A percentile compares a stretch with the other conserved stretches of the same genome.
phyloP scores from a whole-genome alignment of 345 rosid species.

The Citrus maxima region DNA sequence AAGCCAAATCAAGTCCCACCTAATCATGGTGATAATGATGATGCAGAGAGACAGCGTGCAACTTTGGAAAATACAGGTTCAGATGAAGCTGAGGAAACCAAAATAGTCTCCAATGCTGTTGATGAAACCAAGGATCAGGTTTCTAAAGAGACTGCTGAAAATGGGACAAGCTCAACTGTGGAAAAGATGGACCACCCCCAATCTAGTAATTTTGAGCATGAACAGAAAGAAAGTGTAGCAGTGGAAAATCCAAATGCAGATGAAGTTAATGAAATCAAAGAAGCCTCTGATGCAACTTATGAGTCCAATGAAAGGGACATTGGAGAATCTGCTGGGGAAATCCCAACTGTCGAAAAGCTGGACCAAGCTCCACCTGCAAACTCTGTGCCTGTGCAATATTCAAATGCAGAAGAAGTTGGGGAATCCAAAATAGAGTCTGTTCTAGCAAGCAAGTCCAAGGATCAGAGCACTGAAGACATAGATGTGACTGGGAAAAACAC shows the following conservation, averaged over 20 bases:
- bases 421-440: constrained; percentile 8
- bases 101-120: neutral
- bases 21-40: neutral
- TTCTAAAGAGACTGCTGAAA: constrained; percentile 7
- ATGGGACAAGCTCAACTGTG: neutral
- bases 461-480: neutral
- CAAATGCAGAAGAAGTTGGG: constrained; percentile 4
- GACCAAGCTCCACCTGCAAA: neutral
- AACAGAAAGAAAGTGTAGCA: neutral
- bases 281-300: neutral
- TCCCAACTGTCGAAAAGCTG: neutral
- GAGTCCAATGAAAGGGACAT: neutral
- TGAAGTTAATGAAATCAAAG: constrained; percentile 9
- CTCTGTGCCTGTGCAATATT: neutral
- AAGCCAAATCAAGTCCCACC: constrained; percentile 9
- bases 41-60: neutral
- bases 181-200: neutral
- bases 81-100: neutral
- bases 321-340: neutral
- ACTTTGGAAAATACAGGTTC: neutral
- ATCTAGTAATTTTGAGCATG: neutral
- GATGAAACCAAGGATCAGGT: neutral
- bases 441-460: constrained; percentile 1
- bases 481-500: constrained; percentile 1
- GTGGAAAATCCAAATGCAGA: neutral